Base-by-base conservation (phyloP, 345 rosid genomes). In the Balakata baccata region DNA sequence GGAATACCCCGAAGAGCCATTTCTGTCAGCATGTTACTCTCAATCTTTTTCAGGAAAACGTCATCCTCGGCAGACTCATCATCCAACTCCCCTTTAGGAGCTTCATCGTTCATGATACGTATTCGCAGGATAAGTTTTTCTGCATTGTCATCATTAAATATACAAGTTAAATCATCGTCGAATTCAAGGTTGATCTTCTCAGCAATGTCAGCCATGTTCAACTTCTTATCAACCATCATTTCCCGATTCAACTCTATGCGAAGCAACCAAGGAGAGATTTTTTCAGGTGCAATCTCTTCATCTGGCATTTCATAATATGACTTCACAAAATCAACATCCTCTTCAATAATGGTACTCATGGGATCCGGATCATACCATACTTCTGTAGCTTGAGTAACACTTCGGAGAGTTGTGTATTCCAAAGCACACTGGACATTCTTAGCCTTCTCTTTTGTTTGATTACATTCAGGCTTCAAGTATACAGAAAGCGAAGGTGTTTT, bases 361-460 rank as follows among this genome's bases (percentile, higher is more conserved):
- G 98, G 98, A 77, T 94, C 98, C 16, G 98, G 98, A 77, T 94
- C 99, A 80, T 92, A 94, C 99, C 98, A 94, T 34, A 94, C 98
- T 85, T 94, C 99, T 0, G 98, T 94, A 76, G 97, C 98, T 73
- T 89, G 89, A 41, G 98, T 92, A 37, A 94, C 98, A 84, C 99
- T 94, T 67, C 98, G 85, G 11, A 94, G 94, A 25, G 99, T 94
- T 45, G 99, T 94, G 79, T 94, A 94, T 78, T 94, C 99, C 81
- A 94, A 74, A 71, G 98, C 97, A 89, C 99, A 94, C 60, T 94
- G 99, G 72, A 94, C 93, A 68, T 81, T 92, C 85, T 94, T 94
- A 52, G 99, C 99, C 79, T 80, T 92, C 80, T 94, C 99, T 81
- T 94, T 94, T 41, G 99, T 87, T 74, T 85, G 84, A 72, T 84